Evolutionary conservation across 2,329 filamentous ascomycete species (phyloP).

Genomic region (Ascochyta rabiei): DNA sequence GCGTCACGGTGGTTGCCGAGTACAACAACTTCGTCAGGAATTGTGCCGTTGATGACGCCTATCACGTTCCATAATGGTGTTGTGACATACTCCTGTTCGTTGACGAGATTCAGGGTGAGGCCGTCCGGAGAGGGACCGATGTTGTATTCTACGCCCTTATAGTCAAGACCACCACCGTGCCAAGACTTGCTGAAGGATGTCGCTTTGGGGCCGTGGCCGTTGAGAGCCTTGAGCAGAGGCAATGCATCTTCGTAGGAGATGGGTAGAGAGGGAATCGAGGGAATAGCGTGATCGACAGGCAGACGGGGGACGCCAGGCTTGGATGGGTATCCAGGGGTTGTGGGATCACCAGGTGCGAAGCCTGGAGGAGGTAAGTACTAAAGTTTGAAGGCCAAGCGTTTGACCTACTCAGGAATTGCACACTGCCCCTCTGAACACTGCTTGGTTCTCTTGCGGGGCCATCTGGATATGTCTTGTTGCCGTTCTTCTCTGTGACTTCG

Average conservation of each 20-base stretch:
- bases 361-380: constrained; percentile 48
- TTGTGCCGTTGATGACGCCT: constrained; percentile 86
- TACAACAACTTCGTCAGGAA: constrained; percentile 83
- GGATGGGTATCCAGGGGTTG: constrained; percentile 91
- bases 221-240: constrained; percentile 86
- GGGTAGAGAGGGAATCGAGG: constrained; percentile 87
- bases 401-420: constrained; percentile 62
- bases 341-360: constrained; percentile 73
- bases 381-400: too few relatives aligned
- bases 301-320: constrained; percentile 84
- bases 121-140: constrained; percentile 79
- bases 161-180: constrained; percentile 73
- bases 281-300: constrained; percentile 71
- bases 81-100: constrained; percentile 57
- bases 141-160: constrained; percentile 84
- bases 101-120: constrained; percentile 59
- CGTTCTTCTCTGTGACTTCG: constrained; percentile 78
- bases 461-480: constrained; percentile 77
- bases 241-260: constrained; percentile 88
- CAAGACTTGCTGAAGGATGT: constrained; percentile 75
- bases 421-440: constrained; percentile 87
- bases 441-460: constrained; percentile 87
- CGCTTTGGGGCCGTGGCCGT: constrained; percentile 82
- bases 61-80: constrained; percentile 74
- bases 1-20: constrained; percentile 93